phyloP scores from a whole-genome alignment of 2,329 filamentous ascomycete genomes.

The Dryadomyces sulphureus region DNA sequence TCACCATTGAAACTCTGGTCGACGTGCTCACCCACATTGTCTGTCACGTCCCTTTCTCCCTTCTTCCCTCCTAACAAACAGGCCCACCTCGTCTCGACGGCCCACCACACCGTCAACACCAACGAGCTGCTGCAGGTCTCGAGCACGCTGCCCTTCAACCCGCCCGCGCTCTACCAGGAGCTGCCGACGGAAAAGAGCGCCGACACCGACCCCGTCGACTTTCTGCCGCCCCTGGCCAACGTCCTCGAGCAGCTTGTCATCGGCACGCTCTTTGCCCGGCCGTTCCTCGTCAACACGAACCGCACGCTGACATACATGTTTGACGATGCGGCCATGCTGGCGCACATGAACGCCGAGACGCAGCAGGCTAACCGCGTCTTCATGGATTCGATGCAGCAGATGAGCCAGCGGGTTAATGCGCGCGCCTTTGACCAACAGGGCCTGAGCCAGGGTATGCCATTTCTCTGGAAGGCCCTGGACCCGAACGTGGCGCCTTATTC shows the following conservation, averaged over 20 bases:
- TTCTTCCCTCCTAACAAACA: slow-evolving; percentile 6
- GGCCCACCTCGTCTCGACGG: slow-evolving; percentile 20
- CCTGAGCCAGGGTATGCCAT: slow-evolving; percentile 30
- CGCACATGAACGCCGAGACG: slow-evolving; percentile 17
- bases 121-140: slow-evolving; percentile 22
- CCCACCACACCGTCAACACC: slow-evolving; percentile 28
- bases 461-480: slow-evolving; percentile 20
- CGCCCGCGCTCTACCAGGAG: slow-evolving; percentile 23
- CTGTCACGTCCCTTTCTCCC: background rate
- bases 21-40: slow-evolving; percentile 25
- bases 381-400: slow-evolving; percentile 19
- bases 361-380: slow-evolving; percentile 20
- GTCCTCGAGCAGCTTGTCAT: slow-evolving; percentile 22
- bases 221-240: slow-evolving; percentile 18
- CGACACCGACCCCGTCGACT: slow-evolving; percentile 17
- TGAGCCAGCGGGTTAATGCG: slow-evolving; percentile 22
- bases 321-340: slow-evolving; percentile 19
- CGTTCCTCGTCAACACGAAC: slow-evolving; percentile 19
- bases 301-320: slow-evolving; percentile 27
- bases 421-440: slow-evolving; percentile 26
- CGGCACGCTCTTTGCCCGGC: slow-evolving; percentile 24
- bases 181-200: slow-evolving; percentile 25
- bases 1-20: slow-evolving; percentile 17
- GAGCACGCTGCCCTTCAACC: slow-evolving; percentile 25
- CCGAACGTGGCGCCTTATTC: slow-evolving; percentile 11